Evolutionary conservation across 139 green algal species (phyloP).

Genomic region (Haematococcus sp.): DNA sequence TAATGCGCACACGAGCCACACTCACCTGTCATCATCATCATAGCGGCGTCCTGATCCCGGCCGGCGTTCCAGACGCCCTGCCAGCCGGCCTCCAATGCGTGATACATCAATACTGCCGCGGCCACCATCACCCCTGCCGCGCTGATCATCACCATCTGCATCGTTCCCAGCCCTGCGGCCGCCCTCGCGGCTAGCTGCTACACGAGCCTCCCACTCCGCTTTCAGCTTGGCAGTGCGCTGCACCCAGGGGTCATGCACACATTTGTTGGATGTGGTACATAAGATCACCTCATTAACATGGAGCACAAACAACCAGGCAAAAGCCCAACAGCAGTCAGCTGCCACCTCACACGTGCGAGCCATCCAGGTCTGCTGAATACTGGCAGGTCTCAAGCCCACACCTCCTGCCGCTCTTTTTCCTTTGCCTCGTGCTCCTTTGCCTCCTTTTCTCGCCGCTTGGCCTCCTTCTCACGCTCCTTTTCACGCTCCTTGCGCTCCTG

Average conservation of each 20-base stretch:
- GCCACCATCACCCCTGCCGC: not conserved
- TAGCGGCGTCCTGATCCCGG: not conserved
- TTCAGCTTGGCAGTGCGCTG: slow-evolving; percentile 1
- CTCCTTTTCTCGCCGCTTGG: not conserved
- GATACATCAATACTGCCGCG: not conserved
- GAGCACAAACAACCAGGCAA: no score
- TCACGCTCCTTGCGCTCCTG: slow-evolving; percentile 11
- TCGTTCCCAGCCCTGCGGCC: not conserved
- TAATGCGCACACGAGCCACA: no score
- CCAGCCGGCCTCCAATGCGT: slow-evolving; percentile 1
- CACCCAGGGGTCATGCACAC: no score
- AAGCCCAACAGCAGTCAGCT: no score
- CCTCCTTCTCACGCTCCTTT: slow-evolving; percentile 18
- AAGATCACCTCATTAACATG: no score
- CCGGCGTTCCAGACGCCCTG: not conserved
- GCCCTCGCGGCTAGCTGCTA: not conserved
- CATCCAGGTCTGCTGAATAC: no score
- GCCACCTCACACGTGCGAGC: no score
- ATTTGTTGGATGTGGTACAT: no score
- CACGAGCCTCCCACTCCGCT: not conserved
- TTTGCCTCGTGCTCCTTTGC: not conserved
- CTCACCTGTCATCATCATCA: slow-evolving; percentile 7
- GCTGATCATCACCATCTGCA: not conserved
- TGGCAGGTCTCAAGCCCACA: no score
- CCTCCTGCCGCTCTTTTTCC: no score